A percentile compares a stretch with the other conserved stretches of the same genome.
Evolutionary conservation across 441 rosid species (phyloP).

Genomic region (Kokia cookei): DNA sequence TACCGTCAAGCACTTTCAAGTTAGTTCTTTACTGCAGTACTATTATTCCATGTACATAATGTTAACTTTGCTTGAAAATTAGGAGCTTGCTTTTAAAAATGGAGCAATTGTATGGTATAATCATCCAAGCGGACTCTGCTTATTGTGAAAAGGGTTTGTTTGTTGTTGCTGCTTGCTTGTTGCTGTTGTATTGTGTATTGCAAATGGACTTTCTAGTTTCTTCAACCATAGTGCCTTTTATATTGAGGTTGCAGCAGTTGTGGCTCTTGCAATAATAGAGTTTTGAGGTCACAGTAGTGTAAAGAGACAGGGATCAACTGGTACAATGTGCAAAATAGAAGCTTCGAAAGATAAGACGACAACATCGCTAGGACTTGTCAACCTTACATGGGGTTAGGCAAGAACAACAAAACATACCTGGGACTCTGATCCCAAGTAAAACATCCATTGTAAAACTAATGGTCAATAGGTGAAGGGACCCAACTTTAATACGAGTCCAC

Average conservation of each 20-base stretch:
- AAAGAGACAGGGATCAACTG: no score
- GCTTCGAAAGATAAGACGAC: no score
- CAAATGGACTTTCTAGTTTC: not conserved
- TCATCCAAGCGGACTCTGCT: not conserved
- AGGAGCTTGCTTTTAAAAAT: not conserved
- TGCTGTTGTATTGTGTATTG: not conserved
- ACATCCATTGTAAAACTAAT: no score
- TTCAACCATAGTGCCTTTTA: not conserved
- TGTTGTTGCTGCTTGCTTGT: not conserved
- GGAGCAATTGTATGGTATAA: not conserved
- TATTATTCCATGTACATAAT: not conserved
- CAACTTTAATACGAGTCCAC: no score
- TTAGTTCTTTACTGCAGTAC: conserved; percentile 19
- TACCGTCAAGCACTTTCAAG: conserved; percentile 90
- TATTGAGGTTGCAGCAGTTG: not conserved
- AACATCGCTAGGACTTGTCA: no score
- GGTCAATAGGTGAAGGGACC: no score
- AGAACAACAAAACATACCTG: no score
- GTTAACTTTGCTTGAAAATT: not conserved
- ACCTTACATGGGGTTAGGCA: no score
- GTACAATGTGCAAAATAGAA: no score
- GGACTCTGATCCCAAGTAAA: no score
- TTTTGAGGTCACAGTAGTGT: not conserved
- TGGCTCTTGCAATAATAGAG: not conserved
- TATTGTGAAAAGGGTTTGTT: not conserved